phyloP scores from a whole-genome alignment of 345 rosid genomes.

The Moricandia arvensis region DNA sequence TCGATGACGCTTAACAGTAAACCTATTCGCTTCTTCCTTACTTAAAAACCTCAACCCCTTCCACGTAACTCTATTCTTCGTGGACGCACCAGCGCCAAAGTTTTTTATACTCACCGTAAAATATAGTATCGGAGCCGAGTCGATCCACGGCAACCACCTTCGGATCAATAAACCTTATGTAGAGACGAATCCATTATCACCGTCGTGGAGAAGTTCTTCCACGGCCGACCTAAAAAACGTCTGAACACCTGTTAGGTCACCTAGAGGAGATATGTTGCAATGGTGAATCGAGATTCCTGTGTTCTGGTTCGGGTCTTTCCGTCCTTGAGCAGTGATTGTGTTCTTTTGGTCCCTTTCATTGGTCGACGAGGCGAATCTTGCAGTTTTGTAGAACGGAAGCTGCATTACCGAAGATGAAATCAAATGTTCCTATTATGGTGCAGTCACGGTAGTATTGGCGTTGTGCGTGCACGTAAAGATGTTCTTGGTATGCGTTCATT shows the following conservation, averaged over 20 bases:
- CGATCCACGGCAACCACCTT: conserved; percentile 74
- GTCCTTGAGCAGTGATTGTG: conserved; percentile 78
- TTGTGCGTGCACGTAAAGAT: conserved; percentile 66
- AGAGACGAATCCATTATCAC: conserved; percentile 48
- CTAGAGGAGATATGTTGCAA: conserved; percentile 52
- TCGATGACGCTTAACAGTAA: conserved; percentile 54
- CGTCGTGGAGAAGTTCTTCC: conserved; percentile 71
- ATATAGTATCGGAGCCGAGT: conserved; percentile 66
- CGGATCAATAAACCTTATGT: conserved; percentile 50
- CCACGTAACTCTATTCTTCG: conserved; percentile 66
- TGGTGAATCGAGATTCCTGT: conserved; percentile 76
- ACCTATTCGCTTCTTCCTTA: conserved; percentile 44
- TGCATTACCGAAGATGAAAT: conserved; percentile 87
- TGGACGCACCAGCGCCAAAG: conserved; percentile 50
- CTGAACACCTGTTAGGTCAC: conserved; percentile 44
- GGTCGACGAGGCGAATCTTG: conserved; percentile 54
- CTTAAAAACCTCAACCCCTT: conserved; percentile 54
- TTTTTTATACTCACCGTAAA: conserved; percentile 62
- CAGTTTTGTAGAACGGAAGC: conserved; percentile 71
- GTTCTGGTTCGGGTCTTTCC: conserved; percentile 68
- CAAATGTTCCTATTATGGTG: conserved; percentile 63
- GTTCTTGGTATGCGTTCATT: conserved; percentile 75
- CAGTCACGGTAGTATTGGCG: conserved; percentile 82
- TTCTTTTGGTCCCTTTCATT: conserved; percentile 57
- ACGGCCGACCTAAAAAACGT: conserved; percentile 68